Conservation (phyloP, 1,284 basidiomycete species). For the Chalciporus sp. region DNA sequence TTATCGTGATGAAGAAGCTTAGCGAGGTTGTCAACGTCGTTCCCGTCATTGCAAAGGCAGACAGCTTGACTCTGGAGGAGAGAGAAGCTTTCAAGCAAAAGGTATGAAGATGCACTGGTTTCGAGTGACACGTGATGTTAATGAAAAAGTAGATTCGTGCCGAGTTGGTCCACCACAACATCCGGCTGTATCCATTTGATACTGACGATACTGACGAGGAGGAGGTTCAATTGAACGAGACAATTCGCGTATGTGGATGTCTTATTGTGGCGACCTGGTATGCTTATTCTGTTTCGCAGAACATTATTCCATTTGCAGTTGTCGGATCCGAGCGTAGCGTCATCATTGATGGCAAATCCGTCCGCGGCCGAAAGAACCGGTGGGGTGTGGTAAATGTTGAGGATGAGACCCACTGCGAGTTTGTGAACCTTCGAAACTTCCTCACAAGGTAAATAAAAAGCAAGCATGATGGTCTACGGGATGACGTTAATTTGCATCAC, state of each 20-base stretch:
- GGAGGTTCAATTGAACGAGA: slow-evolving; percentile 88
- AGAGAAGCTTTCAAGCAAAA: slow-evolving; percentile 91
- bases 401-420: slow-evolving; percentile 97
- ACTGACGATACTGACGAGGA: slow-evolving; percentile 95
- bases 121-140: slow-evolving; percentile 1
- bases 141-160: slow-evolving; percentile 73
- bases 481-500: background rate
- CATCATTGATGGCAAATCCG: slow-evolving; percentile 93
- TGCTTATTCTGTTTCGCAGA: slow-evolving; percentile 44
- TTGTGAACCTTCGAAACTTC: slow-evolving; percentile 96
- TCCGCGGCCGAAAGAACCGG: slow-evolving; percentile 94
- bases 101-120: slow-evolving; percentile 41
- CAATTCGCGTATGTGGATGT: slow-evolving; percentile 72
- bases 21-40: slow-evolving; percentile 99
- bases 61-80: slow-evolving; percentile 93
- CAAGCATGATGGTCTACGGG: background rate
- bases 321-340: slow-evolving; percentile 95
- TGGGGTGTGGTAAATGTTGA: slow-evolving; percentile 99
- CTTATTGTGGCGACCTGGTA: slow-evolving; percentile 3
- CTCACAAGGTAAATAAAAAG: slow-evolving; percentile 68
- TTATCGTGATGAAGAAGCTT: slow-evolving; percentile 98
- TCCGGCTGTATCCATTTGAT: slow-evolving; percentile 96
- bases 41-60: slow-evolving; percentile 98
- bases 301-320: slow-evolving; percentile 95
- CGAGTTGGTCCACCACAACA: slow-evolving; percentile 91